Evolutionary conservation across 768 basidiomycete species (phyloP).

Genomic region (Rubroboletus satanas): DNA sequence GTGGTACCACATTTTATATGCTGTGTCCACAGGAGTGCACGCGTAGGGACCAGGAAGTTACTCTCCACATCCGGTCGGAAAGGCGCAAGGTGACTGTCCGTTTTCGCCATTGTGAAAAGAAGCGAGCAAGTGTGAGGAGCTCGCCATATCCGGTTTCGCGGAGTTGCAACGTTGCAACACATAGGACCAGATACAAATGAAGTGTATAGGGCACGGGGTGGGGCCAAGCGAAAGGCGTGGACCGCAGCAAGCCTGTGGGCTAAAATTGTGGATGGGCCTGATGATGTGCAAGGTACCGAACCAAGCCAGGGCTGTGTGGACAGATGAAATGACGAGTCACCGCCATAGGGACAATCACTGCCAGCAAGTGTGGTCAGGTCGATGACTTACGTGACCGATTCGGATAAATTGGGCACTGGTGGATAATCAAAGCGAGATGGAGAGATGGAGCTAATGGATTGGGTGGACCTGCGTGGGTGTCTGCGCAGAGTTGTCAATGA

Average conservation of each 20-base stretch:
- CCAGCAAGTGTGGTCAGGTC: background rate
- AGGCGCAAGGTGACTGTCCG: constrained; percentile 23
- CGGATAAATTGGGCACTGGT: constrained; percentile 1
- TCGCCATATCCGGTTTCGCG: constrained; percentile 28
- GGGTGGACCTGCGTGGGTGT: no score
- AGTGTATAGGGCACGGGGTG: constrained; percentile 4
- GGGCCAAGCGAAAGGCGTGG: background rate
- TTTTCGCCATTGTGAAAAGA: constrained; percentile 24
- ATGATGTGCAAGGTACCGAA: constrained; percentile 9
- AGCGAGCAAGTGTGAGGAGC: constrained; percentile 23
- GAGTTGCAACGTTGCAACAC: constrained; percentile 23
- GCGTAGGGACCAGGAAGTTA: constrained; percentile 16
- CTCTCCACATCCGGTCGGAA: constrained; percentile 19
- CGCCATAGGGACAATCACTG: constrained; percentile 9
- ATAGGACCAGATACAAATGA: background rate
- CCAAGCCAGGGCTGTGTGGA: constrained; percentile 5
- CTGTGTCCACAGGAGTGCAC: constrained; percentile 19
- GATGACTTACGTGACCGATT: constrained; percentile 12
- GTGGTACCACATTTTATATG: constrained; percentile 17
- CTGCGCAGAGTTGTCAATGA: no score
- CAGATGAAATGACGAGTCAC: background rate
- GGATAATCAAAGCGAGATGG: background rate
- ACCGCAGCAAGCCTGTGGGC: constrained; percentile 3
- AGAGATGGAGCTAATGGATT: background rate
- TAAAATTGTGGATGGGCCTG: background rate